Evolutionary conservation across 2,329 filamentous ascomycete genomes (phyloP), one percentile per base, ranked within the genome.

Genomic region (Microascus cirrosus): DNA sequence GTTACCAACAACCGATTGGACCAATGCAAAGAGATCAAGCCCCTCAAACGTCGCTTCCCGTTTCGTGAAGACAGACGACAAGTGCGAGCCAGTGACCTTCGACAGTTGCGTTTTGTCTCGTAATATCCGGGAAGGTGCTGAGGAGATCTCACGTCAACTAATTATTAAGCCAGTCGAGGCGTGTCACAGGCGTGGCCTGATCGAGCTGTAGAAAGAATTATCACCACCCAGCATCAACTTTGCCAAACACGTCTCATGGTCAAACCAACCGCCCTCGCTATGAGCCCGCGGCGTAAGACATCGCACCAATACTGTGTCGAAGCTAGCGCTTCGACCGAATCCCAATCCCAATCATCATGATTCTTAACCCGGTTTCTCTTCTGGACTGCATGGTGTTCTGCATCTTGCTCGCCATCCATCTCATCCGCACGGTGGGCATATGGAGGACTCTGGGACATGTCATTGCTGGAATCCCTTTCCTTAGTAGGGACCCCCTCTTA

Each of bases 331-430:
- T 50, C 45, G 22, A 22, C 22, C 45, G 10, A 11, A 13, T 50
- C 45, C 4, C 28, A 32, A 24, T 11, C n/a, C n/a, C n/a, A n/a
- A n/a, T n/a, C n/a, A n/a, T n/a, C 12, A 91, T 92, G 87, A 86
- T 90, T 60, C 76, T 94, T 50, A 81, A 82, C 39, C 84, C 86
- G 59, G 82, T 94, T 52, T 89, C 85, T 7, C 86, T 87, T 69
- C 68, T 90, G 32, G 90, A 94, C 73, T 91, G 87, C 73, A 59
- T 86, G 34, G 82, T 85, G 59, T 94, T 92, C 66, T 78, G 88
- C 54, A 56, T 86, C 50, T 85, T 89, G 65, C 78, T 93, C 15
- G 74, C 83, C 3, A 87, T 87, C 2, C 87, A 92, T 70, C 74
- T 94, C 42, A 72, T 93, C 36, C 72, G 85, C 61, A 81, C 85